Percentiles rank a stretch among this genome's conserved stretches.
phyloP scores from a whole-genome alignment of 345 rosid species.

The Passiflora organensis region DNA sequence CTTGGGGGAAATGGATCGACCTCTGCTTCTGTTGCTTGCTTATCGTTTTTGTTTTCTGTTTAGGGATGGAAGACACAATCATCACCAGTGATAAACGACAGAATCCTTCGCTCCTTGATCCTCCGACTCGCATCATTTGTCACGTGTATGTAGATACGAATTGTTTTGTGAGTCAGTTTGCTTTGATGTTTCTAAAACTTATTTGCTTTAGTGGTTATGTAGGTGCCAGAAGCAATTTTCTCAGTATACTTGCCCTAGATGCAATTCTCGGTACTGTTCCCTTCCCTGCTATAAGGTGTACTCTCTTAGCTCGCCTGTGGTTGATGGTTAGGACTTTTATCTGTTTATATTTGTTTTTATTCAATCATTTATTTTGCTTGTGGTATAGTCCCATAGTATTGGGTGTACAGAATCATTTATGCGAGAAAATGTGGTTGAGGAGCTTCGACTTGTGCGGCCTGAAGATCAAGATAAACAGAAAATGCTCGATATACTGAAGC shows the following conservation, averaged over 20 bases:
- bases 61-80: background rate
- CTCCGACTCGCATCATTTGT: conserved; percentile 57
- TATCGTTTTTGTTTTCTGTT: background rate
- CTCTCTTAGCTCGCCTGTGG: background rate
- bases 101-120: conserved; percentile 44
- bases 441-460: conserved; percentile 57
- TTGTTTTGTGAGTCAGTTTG: too few relatives aligned
- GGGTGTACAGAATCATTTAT: conserved; percentile 90
- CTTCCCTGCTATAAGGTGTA: conserved; percentile 53
- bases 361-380: background rate
- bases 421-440: conserved; percentile 80
- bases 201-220: too few relatives aligned
- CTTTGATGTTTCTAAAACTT: too few relatives aligned
- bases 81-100: conserved; percentile 6
- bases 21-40: background rate
- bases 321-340: background rate
- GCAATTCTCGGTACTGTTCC: conserved; percentile 85
- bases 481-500: conserved; percentile 74
- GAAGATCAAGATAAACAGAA: conserved; percentile 56
- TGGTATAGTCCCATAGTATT: conserved; percentile 64
- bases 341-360: background rate
- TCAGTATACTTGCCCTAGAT: conserved; percentile 89
- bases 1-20: too few relatives aligned
- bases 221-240: conserved; percentile 90
- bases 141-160: conserved; percentile 71